Conservation (phyloP, 2,329 filamentous ascomycete species). For the Claviceps humidiphila region DNA sequence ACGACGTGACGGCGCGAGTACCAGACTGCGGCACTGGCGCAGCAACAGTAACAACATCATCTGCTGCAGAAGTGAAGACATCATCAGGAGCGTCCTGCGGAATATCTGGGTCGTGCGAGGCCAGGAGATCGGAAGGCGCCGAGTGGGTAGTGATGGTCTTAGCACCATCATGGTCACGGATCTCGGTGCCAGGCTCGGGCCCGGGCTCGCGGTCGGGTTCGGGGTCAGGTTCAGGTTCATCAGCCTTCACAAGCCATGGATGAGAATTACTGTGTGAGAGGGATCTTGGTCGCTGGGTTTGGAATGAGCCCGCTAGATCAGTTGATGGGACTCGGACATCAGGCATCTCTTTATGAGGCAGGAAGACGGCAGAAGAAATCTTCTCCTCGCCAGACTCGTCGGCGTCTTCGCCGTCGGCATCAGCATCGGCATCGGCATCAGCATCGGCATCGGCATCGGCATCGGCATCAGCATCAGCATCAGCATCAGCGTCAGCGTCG, state of each 20-base stretch:
- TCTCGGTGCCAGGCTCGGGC: constrained; percentile 19
- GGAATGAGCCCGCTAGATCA: constrained; percentile 24
- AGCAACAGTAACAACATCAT: constrained; percentile 25
- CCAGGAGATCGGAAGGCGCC: constrained; percentile 16
- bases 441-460: neutral
- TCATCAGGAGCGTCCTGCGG: constrained; percentile 24
- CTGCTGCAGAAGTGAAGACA: constrained; percentile 21
- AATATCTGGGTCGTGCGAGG: constrained; percentile 18
- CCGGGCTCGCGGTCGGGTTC: constrained; percentile 18
- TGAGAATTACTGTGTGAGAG: constrained; percentile 25
- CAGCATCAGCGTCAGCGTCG: constrained; percentile 6
- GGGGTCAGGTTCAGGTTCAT: constrained; percentile 29
- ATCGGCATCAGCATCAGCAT: neutral
- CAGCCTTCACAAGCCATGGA: constrained; percentile 46
- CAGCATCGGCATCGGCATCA: neutral
- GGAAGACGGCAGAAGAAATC: constrained; percentile 74
- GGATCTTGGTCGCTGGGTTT: constrained; percentile 34
- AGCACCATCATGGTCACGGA: constrained; percentile 10
- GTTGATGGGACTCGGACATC: constrained; percentile 18
- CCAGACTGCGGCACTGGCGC: no score
- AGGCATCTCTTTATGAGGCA: constrained; percentile 54
- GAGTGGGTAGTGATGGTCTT: no score
- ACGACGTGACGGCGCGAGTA: constrained; percentile 19
- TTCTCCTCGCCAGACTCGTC: constrained; percentile 67
- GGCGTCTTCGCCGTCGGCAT: constrained; percentile 19